Evolutionary conservation across 2,329 filamentous ascomycete species (phyloP).

Genomic region (Sordariomycetes sp.): DNA sequence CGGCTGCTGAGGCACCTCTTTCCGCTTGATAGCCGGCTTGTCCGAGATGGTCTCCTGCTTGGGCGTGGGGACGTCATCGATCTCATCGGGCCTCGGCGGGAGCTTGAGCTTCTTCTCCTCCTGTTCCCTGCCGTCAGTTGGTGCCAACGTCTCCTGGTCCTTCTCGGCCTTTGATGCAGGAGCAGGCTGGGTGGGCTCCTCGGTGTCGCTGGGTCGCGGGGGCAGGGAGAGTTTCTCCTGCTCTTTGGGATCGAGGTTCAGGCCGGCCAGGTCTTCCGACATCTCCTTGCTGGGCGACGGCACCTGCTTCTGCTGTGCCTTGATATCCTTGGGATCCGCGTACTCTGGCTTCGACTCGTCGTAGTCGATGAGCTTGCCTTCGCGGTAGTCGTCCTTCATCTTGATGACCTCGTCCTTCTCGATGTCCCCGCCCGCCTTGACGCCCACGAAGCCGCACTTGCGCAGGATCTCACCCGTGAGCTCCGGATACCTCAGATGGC

Average conservation of each 20-base stretch:
- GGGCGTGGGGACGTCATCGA: no score
- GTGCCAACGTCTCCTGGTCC: neutral
- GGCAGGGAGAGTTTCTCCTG: neutral
- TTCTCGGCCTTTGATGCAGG: constrained; percentile 5
- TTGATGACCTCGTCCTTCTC: constrained; percentile 42
- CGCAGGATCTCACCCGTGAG: constrained; percentile 42
- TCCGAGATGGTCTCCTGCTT: constrained; percentile 2
- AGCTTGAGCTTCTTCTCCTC: constrained; percentile 5
- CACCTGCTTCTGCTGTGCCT: neutral
- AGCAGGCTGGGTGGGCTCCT: neutral
- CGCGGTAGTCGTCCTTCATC: constrained; percentile 26
- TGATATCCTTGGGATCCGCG: neutral
- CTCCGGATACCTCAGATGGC: constrained; percentile 42
- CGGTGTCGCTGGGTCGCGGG: constrained; percentile 8
- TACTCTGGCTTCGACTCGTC: neutral
- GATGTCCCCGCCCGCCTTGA: constrained; percentile 34
- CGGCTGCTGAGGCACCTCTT: constrained; percentile 3
- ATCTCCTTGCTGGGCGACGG: constrained; percentile 1
- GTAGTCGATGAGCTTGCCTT: constrained; percentile 14
- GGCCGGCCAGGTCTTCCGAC: constrained; percentile 15
- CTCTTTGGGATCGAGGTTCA: constrained; percentile 17
- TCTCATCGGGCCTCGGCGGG: constrained; percentile 2
- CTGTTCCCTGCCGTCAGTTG: no score
- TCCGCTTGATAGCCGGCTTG: constrained; percentile 4
- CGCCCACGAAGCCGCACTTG: constrained; percentile 39